phyloP scores from a whole-genome alignment of 371 early-diverging fungal genomes.

The Fennellomyces sp. region DNA sequence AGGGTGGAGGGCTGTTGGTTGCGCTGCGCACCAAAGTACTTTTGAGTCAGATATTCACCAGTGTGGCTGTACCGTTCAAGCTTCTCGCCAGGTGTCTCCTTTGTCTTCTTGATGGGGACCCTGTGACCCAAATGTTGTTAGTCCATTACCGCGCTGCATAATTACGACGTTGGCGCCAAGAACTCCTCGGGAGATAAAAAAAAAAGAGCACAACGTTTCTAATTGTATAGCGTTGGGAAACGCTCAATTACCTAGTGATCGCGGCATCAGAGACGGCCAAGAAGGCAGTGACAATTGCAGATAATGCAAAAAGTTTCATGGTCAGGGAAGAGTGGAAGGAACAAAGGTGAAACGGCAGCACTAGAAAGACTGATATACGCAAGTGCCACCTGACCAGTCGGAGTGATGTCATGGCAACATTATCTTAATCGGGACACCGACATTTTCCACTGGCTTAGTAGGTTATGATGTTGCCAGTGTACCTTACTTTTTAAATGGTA shows the following conservation, averaged over 20 bases:
- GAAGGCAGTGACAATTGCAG: conserved; percentile 9
- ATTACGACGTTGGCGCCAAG: not conserved
- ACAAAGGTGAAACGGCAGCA: no score
- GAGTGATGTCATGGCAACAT: no score
- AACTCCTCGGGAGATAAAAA: not conserved
- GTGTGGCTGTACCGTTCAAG: conserved; percentile 67
- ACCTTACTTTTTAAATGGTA: no score
- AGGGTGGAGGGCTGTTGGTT: conserved; percentile 44
- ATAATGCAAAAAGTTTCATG: conserved; percentile 16
- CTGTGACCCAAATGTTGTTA: conserved; percentile 26
- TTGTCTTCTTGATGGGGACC: conserved; percentile 74
- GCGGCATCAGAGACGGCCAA: conserved; percentile 16
- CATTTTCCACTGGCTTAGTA: no score
- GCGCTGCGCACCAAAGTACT: conserved; percentile 71
- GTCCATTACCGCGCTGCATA: not conserved
- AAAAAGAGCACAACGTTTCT: no score
- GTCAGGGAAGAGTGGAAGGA: not conserved
- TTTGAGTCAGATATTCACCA: conserved; percentile 71
- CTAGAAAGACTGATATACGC: no score
- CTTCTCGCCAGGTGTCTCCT: conserved; percentile 64
- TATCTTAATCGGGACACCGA: no score
- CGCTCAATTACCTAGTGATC: conserved; percentile 4
- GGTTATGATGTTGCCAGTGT: no score
- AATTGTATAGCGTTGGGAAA: not conserved
- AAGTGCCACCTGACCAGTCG: no score